Evolutionary conservation across 768 basidiomycete genomes (phyloP), one percentile per base, ranked within the genome.

Genomic region (Lyophyllum semitale): DNA sequence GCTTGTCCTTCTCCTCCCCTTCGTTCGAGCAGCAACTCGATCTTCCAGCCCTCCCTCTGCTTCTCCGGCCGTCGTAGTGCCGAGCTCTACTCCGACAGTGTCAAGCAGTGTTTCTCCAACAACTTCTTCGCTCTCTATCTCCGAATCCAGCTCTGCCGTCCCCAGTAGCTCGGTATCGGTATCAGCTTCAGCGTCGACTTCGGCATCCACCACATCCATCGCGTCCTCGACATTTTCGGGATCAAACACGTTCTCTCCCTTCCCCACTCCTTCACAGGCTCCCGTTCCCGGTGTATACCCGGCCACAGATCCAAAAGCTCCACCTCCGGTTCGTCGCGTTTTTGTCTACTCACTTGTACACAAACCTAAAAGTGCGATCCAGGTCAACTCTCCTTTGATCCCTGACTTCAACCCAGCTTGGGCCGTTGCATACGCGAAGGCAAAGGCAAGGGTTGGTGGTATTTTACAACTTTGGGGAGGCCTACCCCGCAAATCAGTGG

Each of bases 221-320:
- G 57, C 20, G 48, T 38, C 20, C 54, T 54, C n/a, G 54, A 29
- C 47, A 54, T 47, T 3, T 32, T 55, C 37, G 48, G 59, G 18
- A 54, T 62, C 56, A 57, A 59, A 56, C 54, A 58, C 61, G 37
- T 65, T 89, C 74, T 69, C 77, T 12, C 79, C 85, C 2, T 87
- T 81, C 74, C 85, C 88, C 1, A 75, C 71, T 22, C 79, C 82
- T n/a, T 73, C 75, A 1, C 70, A 75, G 22, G 60, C 68, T 0
- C 74, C 83, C 7, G 67, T 79, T 32, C 71, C 79, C 4, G 78
- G 77, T 1, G 54, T 79, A 7, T 84, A 79, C 59, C 76, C 78
- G 1, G 66, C 63, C 2, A 74, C 73, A 4, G 74, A 79, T 47
- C 82, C 81, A 1, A 62, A 70, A 22, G 57, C 69, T 29, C 82